Evolutionary conservation across 495 filamentous ascomycete species (phyloP).

Genomic region (Stereocaulon alpinum): DNA sequence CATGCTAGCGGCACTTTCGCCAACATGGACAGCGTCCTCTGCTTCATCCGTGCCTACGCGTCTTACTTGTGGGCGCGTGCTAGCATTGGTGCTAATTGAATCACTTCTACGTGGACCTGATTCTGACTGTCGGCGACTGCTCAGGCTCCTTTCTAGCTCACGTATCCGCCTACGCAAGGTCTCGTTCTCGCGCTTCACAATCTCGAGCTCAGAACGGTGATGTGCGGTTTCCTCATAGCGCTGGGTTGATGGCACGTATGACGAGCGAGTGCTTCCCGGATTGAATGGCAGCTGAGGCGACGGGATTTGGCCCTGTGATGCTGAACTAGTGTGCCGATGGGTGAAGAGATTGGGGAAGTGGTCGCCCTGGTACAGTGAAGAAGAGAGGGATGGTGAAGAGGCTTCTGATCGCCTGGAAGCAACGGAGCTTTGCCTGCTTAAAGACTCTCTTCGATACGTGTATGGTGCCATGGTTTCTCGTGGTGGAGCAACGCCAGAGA

Average conservation of each 20-base stretch:
- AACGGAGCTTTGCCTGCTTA: constrained; percentile 29
- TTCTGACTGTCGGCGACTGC: constrained; percentile 37
- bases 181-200: constrained; percentile 72
- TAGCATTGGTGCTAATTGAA: constrained; percentile 32
- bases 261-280: constrained; percentile 19
- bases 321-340: constrained; percentile 25
- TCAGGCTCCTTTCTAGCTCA: constrained; percentile 51
- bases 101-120: constrained; percentile 30
- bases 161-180: constrained; percentile 58
- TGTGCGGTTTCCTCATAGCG: constrained; percentile 61
- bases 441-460: constrained; percentile 15
- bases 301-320: constrained; percentile 25
- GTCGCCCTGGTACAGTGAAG: constrained; percentile 27
- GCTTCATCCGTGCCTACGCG: background rate
- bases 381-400: constrained; percentile 28
- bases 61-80: constrained; percentile 24
- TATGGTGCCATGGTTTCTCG: constrained; percentile 29
- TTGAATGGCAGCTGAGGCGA: constrained; percentile 17
- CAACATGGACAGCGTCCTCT: constrained; percentile 32
- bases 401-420: constrained; percentile 35
- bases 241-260: constrained; percentile 24
- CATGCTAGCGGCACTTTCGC: constrained; percentile 46
- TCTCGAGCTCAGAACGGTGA: constrained; percentile 61
- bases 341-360: constrained; percentile 23
- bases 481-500: constrained; percentile 40